Conservation (phyloP, 257 asterid species). For the Solanum gracilifrons region DNA sequence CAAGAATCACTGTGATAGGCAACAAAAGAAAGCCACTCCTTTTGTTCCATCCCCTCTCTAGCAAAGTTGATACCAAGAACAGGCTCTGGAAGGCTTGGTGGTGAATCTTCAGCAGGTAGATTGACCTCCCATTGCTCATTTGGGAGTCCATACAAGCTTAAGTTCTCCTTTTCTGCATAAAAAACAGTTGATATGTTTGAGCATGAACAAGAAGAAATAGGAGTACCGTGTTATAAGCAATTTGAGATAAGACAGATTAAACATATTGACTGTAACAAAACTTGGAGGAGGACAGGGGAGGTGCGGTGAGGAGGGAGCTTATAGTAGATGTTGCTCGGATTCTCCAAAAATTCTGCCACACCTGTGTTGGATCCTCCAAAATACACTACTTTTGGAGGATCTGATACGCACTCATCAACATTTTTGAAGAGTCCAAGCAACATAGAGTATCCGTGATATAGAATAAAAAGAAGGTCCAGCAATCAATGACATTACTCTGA, state of each 20-base stretch:
- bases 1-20: conserved; percentile 41
- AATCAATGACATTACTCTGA: background rate
- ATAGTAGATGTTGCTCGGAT: background rate
- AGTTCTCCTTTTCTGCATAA: conserved; percentile 29
- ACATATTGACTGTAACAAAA: background rate
- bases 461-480: background rate
- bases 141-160: conserved; percentile 35
- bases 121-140: conserved; percentile 33
- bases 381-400: background rate
- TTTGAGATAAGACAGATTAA: background rate
- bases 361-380: background rate
- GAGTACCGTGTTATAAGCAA: background rate
- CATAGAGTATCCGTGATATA: background rate
- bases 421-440: background rate
- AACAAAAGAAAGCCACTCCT: conserved; percentile 35
- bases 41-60: conserved; percentile 35
- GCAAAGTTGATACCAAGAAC: conserved; percentile 39
- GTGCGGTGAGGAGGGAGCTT: background rate
- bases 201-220: background rate
- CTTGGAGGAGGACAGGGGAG: background rate
- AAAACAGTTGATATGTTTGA: background rate
- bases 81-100: conserved; percentile 45
- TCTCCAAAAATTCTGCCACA: background rate
- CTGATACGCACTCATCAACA: background rate
- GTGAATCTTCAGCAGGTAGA: conserved; percentile 36